Conservation (phyloP, 345 rosid species). For the Corchorus capsularis region DNA sequence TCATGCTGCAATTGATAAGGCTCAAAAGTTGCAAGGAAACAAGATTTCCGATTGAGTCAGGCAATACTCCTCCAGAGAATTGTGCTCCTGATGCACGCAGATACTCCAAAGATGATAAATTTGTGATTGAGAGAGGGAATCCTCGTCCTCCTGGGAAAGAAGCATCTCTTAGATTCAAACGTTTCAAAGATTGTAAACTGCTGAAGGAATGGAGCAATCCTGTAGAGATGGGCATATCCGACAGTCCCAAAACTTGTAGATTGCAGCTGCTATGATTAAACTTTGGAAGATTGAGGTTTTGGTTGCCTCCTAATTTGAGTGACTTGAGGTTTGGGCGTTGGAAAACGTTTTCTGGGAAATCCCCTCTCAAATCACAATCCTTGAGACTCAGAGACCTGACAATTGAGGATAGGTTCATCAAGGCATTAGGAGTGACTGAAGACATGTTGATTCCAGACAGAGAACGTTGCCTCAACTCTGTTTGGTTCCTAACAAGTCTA, state of each 20-base stretch:
- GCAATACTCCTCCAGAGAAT: background rate
- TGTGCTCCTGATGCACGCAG: background rate
- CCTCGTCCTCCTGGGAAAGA: background rate
- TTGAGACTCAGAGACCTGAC: background rate
- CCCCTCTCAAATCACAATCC: background rate
- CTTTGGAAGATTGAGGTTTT: background rate
- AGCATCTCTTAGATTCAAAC: background rate
- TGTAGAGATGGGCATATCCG: too few species aligned
- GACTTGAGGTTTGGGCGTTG: background rate
- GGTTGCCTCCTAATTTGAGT: background rate
- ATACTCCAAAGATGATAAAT: background rate
- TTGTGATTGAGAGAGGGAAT: background rate
- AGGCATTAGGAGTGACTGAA: background rate
- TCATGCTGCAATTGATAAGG: background rate
- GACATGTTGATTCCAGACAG: too few species aligned
- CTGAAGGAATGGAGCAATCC: slow-evolving; percentile 1
- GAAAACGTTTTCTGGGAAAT: slow-evolving; percentile 23
- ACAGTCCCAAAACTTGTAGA: background rate
- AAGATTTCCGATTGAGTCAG: background rate
- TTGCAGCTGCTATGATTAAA: slow-evolving; percentile 11
- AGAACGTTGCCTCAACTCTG: too few species aligned
- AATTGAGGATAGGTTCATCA: slow-evolving; percentile 19
- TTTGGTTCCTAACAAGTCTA: too few species aligned
- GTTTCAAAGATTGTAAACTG: background rate
- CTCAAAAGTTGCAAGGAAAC: background rate